These are phyloP conservation scores for Eutrema japonicum DNA, from an alignment of 345 rosid species.

Conservation along the genomic window DNA sequence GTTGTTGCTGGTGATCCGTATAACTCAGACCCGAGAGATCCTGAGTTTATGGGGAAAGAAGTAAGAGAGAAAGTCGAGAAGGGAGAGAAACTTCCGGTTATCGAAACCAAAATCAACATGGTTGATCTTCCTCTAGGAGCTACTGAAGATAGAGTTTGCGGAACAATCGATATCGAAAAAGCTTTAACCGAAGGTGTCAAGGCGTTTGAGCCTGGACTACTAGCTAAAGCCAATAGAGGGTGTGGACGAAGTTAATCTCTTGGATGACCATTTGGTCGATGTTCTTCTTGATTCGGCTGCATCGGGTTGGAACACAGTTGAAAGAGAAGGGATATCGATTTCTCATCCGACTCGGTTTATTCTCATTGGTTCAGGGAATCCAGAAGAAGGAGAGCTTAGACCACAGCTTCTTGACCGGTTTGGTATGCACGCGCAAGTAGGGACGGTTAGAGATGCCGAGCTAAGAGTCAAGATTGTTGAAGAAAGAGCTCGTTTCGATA, in stretches of 20 bases:
- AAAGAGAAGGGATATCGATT: constrained; percentile 93
- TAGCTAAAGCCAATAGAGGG: constrained; percentile 97
- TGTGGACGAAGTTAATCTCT: constrained; percentile 93
- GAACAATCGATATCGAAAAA: constrained; percentile 92
- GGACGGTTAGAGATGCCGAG: constrained; percentile 88
- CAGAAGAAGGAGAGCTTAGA: constrained; percentile 93
- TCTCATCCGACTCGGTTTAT: constrained; percentile 94
- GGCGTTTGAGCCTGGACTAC: constrained; percentile 97
- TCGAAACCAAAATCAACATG: constrained; percentile 78
- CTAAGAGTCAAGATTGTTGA: constrained; percentile 93
- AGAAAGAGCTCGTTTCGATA: constrained; percentile 86
- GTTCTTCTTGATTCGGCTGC: constrained; percentile 97
- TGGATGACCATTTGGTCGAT: constrained; percentile 96
- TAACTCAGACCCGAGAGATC: constrained; percentile 91
- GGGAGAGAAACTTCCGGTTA: constrained; percentile 58
- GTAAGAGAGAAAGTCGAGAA: constrained; percentile 64
- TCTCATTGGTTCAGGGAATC: constrained; percentile 92
- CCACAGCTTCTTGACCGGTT: constrained; percentile 93
- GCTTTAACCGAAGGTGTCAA: constrained; percentile 95
- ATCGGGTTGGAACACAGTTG: constrained; percentile 95
- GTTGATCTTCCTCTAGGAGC: constrained; percentile 98
- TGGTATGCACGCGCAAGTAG: constrained; percentile 96
- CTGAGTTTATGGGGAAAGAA: constrained; percentile 87
- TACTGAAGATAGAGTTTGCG: constrained; percentile 94
- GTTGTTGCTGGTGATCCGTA: constrained; percentile 85